phyloP scores from a whole-genome alignment of 2,329 filamentous ascomycete species.

The Paracoccidioides brasiliensis region DNA sequence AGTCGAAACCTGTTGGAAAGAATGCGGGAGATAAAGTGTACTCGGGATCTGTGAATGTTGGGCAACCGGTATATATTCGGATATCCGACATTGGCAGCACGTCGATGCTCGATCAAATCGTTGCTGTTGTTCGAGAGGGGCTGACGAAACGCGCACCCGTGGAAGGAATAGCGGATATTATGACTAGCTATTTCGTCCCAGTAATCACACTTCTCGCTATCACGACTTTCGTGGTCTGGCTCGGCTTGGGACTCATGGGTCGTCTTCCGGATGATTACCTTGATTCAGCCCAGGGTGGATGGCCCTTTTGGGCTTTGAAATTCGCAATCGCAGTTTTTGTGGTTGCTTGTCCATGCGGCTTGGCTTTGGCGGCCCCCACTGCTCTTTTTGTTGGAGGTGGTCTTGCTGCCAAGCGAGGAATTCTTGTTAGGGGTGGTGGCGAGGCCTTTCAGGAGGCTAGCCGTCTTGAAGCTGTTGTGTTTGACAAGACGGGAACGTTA shows the following conservation, averaged over 20 bases:
- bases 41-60: slow-evolving; percentile 36
- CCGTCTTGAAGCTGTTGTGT: slow-evolving; percentile 63
- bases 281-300: slow-evolving; percentile 33
- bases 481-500: slow-evolving; percentile 80
- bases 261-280: slow-evolving; percentile 38
- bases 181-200: slow-evolving; percentile 39
- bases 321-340: slow-evolving; percentile 77
- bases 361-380: slow-evolving; percentile 74
- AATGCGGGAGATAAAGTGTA: slow-evolving; percentile 30
- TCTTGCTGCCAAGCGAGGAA: slow-evolving; percentile 64
- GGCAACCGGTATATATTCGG: slow-evolving; percentile 31
- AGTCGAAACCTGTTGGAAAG: slow-evolving; percentile 36
- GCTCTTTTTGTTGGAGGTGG: slow-evolving; percentile 76
- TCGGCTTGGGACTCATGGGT: slow-evolving; percentile 32
- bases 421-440: slow-evolving; percentile 71
- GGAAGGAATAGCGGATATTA: slow-evolving; percentile 34
- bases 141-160: slow-evolving; percentile 37
- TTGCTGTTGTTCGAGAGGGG: slow-evolving; percentile 36
- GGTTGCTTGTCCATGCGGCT: slow-evolving; percentile 71
- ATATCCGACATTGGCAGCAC: slow-evolving; percentile 34
- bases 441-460: slow-evolving; percentile 79
- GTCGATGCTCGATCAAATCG: slow-evolving; percentile 39
- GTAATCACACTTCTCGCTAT: slow-evolving; percentile 37
- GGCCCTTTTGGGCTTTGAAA: slow-evolving; percentile 44
- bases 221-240: slow-evolving; percentile 35